Conservation (phyloP, 805 yeast species). For the Alloascoidea africana region DNA sequence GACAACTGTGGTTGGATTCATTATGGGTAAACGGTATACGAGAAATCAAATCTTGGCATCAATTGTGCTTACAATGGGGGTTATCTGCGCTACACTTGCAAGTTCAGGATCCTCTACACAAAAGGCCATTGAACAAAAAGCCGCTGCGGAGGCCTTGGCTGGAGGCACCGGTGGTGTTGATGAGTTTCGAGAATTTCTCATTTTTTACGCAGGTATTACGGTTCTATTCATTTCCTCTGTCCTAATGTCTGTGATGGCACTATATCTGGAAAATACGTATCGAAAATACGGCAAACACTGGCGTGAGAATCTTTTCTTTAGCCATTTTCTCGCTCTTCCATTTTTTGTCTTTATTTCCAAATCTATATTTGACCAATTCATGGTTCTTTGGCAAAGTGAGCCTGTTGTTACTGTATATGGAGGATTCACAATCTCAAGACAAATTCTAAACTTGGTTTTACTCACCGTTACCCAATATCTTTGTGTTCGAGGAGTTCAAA, state of each 20-base stretch:
- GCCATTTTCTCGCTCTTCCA: conserved; percentile 36
- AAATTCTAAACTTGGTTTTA: conserved; percentile 13
- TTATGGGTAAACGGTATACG: conserved; percentile 24
- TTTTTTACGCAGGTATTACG: conserved; percentile 13
- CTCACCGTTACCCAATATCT: conserved; percentile 29
- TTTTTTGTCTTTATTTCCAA: conserved; percentile 22
- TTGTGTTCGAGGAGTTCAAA: conserved; percentile 42
- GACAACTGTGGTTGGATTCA: conserved; percentile 34
- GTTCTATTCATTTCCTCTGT: conserved; percentile 25
- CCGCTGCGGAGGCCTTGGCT: not conserved
- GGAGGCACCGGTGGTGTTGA: not conserved
- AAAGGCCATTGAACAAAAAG: conserved; percentile 4
- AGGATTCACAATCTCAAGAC: conserved; percentile 10
- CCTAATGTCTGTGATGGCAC: conserved; percentile 29
- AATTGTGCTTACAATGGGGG: conserved; percentile 29
- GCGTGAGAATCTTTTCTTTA: conserved; percentile 37
- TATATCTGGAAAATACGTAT: conserved; percentile 31
- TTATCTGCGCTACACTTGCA: conserved; percentile 18
- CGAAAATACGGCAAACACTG: conserved; percentile 32
- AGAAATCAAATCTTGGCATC: conserved; percentile 27
- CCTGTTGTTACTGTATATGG: not conserved
- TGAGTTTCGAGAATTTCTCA: conserved; percentile 6
- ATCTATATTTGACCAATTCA: conserved; percentile 13
- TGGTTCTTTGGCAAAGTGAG: not conserved
- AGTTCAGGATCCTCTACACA: not conserved